These are phyloP conservation scores for Fraxinus floribunda DNA, from an alignment of 305 asterid genomes.

Conservation along the genomic window DNA sequence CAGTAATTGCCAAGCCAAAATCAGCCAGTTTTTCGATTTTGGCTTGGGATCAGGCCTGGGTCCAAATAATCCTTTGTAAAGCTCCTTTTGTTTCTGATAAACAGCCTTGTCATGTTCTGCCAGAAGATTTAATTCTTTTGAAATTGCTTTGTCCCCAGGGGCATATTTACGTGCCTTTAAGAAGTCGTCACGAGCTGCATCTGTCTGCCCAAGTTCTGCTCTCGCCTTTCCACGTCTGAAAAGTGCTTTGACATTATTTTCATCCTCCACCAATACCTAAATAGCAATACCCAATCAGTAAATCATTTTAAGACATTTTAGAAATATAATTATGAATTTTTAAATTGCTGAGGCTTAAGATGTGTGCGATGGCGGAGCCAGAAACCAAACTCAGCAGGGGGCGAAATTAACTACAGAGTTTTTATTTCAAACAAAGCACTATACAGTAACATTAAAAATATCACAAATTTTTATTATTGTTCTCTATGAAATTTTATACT, in stretches of 20 bases:
- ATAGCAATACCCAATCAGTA: constrained; percentile 5
- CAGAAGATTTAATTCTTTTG: constrained; percentile 63
- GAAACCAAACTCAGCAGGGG: neutral
- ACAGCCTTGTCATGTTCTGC: constrained; percentile 87
- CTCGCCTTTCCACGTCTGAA: constrained; percentile 94
- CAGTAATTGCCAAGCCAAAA: constrained; percentile 68
- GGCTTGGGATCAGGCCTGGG: constrained; percentile 68
- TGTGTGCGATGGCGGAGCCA: neutral
- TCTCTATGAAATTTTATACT: neutral
- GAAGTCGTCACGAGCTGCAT: constrained; percentile 92
- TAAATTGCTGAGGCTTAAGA: neutral
- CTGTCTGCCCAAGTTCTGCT: constrained; percentile 93
- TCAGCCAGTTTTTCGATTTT: constrained; percentile 42
- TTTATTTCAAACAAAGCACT: neutral
- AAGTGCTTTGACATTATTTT: constrained; percentile 80
- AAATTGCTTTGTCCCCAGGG: constrained; percentile 80
- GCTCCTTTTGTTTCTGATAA: constrained; percentile 92
- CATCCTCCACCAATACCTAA: constrained; percentile 83
- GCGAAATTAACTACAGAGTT: neutral
- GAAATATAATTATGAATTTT: neutral
- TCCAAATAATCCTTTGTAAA: constrained; percentile 84
- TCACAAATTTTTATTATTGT: neutral
- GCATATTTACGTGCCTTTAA: constrained; percentile 77
- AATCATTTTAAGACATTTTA: neutral
- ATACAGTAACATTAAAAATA: neutral